phyloP scores from a whole-genome alignment of 1,139 yeast species.

The Arxiozyma bovina region DNA sequence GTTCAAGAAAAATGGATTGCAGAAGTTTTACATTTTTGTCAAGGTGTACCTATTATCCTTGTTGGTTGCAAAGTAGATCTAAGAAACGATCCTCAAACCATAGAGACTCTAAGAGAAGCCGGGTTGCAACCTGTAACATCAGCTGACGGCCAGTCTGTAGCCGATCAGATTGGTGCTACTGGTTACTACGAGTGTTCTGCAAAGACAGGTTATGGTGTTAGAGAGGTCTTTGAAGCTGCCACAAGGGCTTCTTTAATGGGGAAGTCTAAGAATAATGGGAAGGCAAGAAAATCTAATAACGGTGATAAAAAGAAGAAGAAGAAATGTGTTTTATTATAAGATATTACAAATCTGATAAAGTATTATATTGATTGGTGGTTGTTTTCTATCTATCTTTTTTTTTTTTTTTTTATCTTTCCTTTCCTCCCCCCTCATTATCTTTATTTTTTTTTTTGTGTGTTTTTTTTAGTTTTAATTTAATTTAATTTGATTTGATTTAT shows the following conservation, averaged over 20 bases:
- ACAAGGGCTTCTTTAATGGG: slow-evolving; percentile 49
- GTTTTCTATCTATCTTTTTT: not conserved
- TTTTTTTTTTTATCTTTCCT: not conserved
- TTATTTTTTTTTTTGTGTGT: too few species aligned
- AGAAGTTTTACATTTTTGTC: slow-evolving; percentile 88
- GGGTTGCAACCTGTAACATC: slow-evolving; percentile 69
- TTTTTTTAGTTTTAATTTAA: too few species aligned
- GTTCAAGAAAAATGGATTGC: slow-evolving; percentile 92
- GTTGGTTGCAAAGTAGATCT: slow-evolving; percentile 89
- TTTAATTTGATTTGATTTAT: too few species aligned
- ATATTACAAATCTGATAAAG: not conserved
- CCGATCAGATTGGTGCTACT: slow-evolving; percentile 79
- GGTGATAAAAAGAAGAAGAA: slow-evolving; percentile 29
- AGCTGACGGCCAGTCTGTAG: slow-evolving; percentile 75
- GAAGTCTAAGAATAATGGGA: slow-evolving; percentile 23
- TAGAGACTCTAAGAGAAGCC: slow-evolving; percentile 63
- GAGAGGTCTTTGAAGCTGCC: slow-evolving; percentile 87
- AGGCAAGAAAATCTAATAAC: slow-evolving; percentile 16
- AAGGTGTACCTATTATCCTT: slow-evolving; percentile 84
- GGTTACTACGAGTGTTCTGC: slow-evolving; percentile 91
- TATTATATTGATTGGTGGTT: not conserved
- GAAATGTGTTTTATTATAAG: slow-evolving; percentile 33
- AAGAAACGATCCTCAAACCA: slow-evolving; percentile 69
- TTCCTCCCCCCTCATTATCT: not conserved
- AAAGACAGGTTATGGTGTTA: slow-evolving; percentile 80